Base-by-base conservation (phyloP, 1,284 basidiomycete genomes). In the Thecaphora thlaspeos region DNA sequence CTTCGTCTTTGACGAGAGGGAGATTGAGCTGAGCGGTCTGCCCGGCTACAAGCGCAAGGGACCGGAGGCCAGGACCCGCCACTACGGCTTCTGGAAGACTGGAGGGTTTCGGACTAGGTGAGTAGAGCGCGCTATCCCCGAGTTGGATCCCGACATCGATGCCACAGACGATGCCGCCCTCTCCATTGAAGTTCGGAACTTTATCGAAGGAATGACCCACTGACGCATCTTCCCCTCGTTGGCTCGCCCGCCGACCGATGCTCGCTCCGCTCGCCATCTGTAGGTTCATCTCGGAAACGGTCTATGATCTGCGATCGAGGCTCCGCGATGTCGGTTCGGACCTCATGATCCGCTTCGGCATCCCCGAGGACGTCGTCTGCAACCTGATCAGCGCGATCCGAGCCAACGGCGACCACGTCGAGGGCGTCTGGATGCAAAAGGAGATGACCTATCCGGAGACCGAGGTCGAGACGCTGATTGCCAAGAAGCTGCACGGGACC, bases 1-100 rank as follows among this genome's bases (percentile, higher is more conserved):
- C 42, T 84, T 81, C 69, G 81, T 83, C 50, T 82, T 83, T 47
- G 82, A 83, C 60, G 81, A 82, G 47, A 76, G 81, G 8, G 79
- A 81, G 57, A 70, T 84, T 49, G 83, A 84, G 55, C 75, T 83
- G 18, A 80, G 80, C 10, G 80, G 79, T 3, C 62, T 84, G n/a
- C 77, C 81, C 2, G 78, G 75, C 2, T 80, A 78, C 48, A 51
- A 78, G 30, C 51, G 72, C 11, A 51, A 77, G 51, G 70, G 78
- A 11, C 73, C 73, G 9, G 73, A 78, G 54, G 79, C 78, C 0
- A 61, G 71, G 18, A 79, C 75, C 18, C 67, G 80, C 17, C 66
- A 82, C 23, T 81, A 78, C 24, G 74, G 77, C 8, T 83, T 83
- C 45, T 82, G 82, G 80, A 74, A 83, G 34, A 82, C 81, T 4